Evolutionary conservation across 192 early-diverging fungal species (phyloP).

Genomic region (Coemansia sp.): DNA sequence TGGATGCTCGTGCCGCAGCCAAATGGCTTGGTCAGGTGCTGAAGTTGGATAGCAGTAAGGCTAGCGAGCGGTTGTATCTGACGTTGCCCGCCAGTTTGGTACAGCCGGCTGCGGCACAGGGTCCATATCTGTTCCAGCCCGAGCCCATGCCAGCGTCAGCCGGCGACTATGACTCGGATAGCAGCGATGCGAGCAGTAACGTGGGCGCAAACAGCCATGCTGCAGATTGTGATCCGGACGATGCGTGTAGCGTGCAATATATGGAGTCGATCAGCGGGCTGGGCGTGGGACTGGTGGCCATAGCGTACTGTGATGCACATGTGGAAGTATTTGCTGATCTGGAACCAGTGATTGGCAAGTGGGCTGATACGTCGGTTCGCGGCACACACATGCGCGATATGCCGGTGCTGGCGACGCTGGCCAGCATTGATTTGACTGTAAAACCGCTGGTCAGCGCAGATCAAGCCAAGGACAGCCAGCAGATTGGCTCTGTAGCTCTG

Average conservation of each 20-base stretch:
- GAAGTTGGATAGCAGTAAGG: conserved; percentile 15
- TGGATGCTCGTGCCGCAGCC: conserved; percentile 29
- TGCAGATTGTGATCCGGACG: conserved; percentile 29
- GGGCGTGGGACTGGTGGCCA: conserved; percentile 54
- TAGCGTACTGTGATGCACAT: conserved; percentile 62
- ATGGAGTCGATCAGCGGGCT: conserved; percentile 44
- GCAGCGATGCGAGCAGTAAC: conserved; percentile 8
- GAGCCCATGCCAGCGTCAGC: conserved; percentile 29
- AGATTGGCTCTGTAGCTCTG: conserved; percentile 52
- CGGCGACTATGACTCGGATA: conserved; percentile 22
- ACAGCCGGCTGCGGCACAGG: conserved; percentile 27
- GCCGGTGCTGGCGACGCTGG: conserved; percentile 58
- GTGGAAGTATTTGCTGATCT: conserved; percentile 65
- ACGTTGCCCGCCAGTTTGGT: conserved; percentile 20
- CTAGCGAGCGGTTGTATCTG: conserved; percentile 25
- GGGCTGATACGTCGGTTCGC: conserved; percentile 19
- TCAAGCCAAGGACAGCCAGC: conserved; percentile 2
- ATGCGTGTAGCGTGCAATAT: conserved; percentile 42
- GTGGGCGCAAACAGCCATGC: not conserved
- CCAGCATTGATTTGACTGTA: conserved; percentile 55
- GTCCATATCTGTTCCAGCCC: conserved; percentile 55
- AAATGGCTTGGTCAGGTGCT: conserved; percentile 32
- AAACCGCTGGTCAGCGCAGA: conserved; percentile 16
- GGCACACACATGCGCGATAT: conserved; percentile 18
- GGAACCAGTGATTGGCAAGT: conserved; percentile 54